A percentile compares a stretch with the other conserved stretches of the same genome.
phyloP scores from a whole-genome alignment of 2,329 filamentous ascomycete genomes.

The Alternaria sp. region DNA sequence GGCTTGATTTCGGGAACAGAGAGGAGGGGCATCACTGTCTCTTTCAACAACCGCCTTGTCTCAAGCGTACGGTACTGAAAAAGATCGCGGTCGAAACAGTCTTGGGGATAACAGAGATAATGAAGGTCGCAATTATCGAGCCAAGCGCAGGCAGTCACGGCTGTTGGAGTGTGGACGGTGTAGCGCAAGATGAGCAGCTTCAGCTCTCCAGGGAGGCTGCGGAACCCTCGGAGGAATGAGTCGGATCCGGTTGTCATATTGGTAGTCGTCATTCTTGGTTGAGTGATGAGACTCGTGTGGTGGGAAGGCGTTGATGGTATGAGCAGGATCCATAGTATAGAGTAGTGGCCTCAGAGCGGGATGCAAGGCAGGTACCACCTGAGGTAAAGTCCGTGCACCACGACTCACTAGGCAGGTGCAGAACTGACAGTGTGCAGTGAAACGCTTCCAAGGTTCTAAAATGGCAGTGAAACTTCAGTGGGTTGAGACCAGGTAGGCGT shows the following conservation, averaged over 20 bases:
- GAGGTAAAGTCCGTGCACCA: background rate
- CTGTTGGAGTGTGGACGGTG: background rate
- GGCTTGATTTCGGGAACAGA: background rate
- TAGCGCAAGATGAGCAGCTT: background rate
- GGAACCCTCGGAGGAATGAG: background rate
- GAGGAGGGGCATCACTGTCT: background rate
- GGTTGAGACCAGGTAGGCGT: background rate
- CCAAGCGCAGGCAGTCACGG: background rate
- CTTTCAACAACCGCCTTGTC: background rate
- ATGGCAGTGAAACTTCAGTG: background rate
- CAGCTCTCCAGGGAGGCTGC: background rate
- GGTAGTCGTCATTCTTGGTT: background rate
- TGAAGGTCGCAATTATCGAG: background rate
- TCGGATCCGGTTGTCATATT: background rate
- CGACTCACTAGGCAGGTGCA: background rate
- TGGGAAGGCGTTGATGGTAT: background rate
- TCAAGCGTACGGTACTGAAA: background rate
- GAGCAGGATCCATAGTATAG: background rate
- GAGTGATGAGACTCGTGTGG: background rate
- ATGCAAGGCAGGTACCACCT: background rate
- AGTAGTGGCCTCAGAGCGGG: background rate
- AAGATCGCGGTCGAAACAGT: background rate
- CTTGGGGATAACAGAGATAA: background rate
- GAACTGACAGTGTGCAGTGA: background rate
- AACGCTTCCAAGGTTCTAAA: background rate